Base-by-base conservation (phyloP, 768 basidiomycete genomes). In the Leccinum imitatum region DNA sequence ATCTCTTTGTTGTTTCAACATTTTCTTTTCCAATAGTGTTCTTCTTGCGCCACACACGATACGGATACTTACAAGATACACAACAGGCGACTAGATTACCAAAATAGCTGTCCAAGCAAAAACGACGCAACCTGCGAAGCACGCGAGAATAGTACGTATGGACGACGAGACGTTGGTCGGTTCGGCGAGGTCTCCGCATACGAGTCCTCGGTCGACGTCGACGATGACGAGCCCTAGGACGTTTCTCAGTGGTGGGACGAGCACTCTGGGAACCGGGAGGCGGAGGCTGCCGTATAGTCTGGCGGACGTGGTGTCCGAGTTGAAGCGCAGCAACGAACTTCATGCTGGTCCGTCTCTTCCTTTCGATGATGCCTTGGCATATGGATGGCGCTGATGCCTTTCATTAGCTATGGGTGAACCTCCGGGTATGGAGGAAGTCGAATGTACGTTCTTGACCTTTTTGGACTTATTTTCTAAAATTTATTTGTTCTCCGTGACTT, bases 271-370 rank as follows among this genome's bases (percentile, higher is more conserved):
- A 19, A 50, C 61, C 19, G 68, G 65, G 31, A 73, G 77, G 59
- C 72, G 75, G 58, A 71, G 79, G 58, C 77, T 73, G 3, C 60
- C 81, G 53, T 63, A 73, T 37, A 80, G 74, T 33, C 63, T 83
- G 31, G 68, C 81, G 21, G 82, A 83, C 56, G 77, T 76, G 30
- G 68, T 83, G 31, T 59, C 68, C 14, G 80, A 82, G 59, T 60
- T 83, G 58, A 76, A 74, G 63, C 77, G 67, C 39, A 80, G 78
- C 19, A 70, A 70, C 2, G 69, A 70, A 2, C 46, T 70, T 7
- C 71, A 71, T 25, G 53, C 67, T 0, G 72, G 80, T 76, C 25
- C 37, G 76, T 69, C 30, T 21, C 25, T 63, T n/a, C 3, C 27
- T 10, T 4, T 46, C 13, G 35, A 19, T 6, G 35, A 19, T 6